These are phyloP conservation scores for Hippophae rhamnoides DNA, from an alignment of 306 rosid genomes.

Conservation along the genomic window DNA sequence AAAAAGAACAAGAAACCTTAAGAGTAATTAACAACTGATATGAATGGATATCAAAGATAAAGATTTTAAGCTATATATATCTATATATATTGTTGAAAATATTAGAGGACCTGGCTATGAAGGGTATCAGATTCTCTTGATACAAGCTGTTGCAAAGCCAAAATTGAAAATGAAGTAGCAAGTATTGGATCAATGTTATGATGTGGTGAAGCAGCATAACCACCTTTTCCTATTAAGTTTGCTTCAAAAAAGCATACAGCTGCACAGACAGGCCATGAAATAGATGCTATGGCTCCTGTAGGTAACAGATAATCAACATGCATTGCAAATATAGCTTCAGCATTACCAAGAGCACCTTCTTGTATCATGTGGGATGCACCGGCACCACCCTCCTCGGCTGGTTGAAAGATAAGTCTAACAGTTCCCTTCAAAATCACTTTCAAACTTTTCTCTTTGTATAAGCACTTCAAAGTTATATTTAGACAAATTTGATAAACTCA, in stretches of 20 bases:
- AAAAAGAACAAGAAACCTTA: background rate
- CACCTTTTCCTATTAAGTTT: conserved; percentile 45
- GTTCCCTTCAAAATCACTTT: conserved; percentile 46
- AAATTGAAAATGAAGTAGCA: conserved; percentile 56
- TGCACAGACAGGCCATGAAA: conserved; percentile 44
- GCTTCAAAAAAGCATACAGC: conserved; percentile 52
- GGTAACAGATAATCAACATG: conserved; percentile 29
- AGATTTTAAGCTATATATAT: background rate
- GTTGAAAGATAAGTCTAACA: conserved; percentile 60
- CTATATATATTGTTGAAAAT: conserved; percentile 9
- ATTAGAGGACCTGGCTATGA: conserved; percentile 37
- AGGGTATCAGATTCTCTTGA: conserved; percentile 66
- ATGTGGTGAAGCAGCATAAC: conserved; percentile 59
- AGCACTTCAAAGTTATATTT: background rate
- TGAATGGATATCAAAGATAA: background rate
- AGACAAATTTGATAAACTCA: background rate
- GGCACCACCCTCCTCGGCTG: conserved; percentile 65
- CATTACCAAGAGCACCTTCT: conserved; percentile 50
- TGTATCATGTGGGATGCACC: conserved; percentile 54
- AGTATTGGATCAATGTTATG: conserved; percentile 39
- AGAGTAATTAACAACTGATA: no score
- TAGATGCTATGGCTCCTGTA: conserved; percentile 45
- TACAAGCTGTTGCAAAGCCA: conserved; percentile 61
- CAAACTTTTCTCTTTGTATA: background rate
- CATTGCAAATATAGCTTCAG: conserved; percentile 52